These are phyloP conservation scores for Cryptococcus sp. DNA, from an alignment of 1,284 basidiomycete species.

Conservation along the genomic window DNA sequence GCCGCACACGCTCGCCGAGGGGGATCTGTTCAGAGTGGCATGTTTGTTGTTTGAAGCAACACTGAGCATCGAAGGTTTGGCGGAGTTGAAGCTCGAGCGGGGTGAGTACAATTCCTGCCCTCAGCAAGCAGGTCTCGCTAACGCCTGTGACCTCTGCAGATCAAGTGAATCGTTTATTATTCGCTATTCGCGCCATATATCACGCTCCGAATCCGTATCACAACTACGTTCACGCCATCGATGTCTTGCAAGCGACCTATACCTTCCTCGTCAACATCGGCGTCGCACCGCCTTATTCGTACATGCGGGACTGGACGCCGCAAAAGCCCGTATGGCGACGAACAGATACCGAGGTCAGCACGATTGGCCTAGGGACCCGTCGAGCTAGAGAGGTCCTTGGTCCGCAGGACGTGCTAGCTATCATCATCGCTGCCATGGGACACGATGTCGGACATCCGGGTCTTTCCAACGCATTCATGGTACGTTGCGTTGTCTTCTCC, in stretches of 20 bases:
- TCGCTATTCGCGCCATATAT: conserved; percentile 81
- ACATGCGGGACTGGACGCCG: conserved; percentile 34
- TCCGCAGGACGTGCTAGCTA: conserved; percentile 74
- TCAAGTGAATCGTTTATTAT: conserved; percentile 72
- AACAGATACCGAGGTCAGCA: conserved; percentile 16
- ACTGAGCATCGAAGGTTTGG: conserved; percentile 66
- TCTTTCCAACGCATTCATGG: conserved; percentile 87
- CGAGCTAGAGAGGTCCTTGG: conserved; percentile 57
- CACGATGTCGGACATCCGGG: conserved; percentile 96
- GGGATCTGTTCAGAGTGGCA: conserved; percentile 77
- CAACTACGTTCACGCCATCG: conserved; percentile 92
- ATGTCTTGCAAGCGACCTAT: conserved; percentile 89
- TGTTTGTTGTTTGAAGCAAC: conserved; percentile 67
- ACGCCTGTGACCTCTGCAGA: conserved; percentile 36
- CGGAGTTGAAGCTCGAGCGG: conserved; percentile 65
- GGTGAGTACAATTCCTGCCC: conserved; percentile 58
- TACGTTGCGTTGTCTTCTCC: conserved; percentile 53
- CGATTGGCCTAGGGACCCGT: conserved; percentile 32
- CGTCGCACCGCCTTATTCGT: conserved; percentile 71
- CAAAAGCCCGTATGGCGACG: conserved; percentile 38
- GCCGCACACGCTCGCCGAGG: conserved; percentile 74
- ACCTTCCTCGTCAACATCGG: conserved; percentile 75
- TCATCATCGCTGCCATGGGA: conserved; percentile 86
- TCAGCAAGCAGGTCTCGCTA: conserved; percentile 4
- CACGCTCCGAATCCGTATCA: conserved; percentile 89